Percentiles rank a stretch among this genome's conserved stretches.
Evolutionary conservation across 2,329 filamentous ascomycete species (phyloP).

Genomic region (Septoria linicola): DNA sequence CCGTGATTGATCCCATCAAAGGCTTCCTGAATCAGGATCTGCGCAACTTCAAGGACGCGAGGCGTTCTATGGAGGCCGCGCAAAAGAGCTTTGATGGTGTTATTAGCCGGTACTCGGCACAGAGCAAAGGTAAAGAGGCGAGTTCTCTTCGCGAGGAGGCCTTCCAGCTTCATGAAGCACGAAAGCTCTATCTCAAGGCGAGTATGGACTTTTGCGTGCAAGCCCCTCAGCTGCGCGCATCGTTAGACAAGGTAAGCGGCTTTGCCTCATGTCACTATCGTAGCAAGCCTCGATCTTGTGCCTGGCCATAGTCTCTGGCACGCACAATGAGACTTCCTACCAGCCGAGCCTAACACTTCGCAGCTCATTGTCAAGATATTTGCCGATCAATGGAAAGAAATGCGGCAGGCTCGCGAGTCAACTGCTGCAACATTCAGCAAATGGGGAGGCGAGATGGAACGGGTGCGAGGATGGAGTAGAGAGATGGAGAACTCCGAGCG

Average conservation of each 20-base stretch:
- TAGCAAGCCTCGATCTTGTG: no score
- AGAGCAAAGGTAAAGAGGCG: constrained; percentile 91
- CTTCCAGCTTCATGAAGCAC: constrained; percentile 89
- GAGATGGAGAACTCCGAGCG: constrained; percentile 91
- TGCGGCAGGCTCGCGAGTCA: constrained; percentile 69
- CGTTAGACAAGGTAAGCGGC: constrained; percentile 65
- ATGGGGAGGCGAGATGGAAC: constrained; percentile 79
- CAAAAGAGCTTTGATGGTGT: constrained; percentile 84
- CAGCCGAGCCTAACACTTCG: constrained; percentile 2
- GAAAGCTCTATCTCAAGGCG: constrained; percentile 85
- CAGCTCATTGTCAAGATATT: constrained; percentile 75
- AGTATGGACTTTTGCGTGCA: constrained; percentile 91
- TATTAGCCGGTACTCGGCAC: constrained; percentile 75
- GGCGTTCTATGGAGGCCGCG: constrained; percentile 70
- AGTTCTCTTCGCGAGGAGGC: constrained; percentile 91
- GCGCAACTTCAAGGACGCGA: constrained; percentile 79
- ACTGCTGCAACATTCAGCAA: constrained; percentile 61
- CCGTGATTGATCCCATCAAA: constrained; percentile 78
- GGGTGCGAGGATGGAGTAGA: constrained; percentile 86
- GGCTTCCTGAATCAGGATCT: constrained; percentile 76
- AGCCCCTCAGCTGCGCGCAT: constrained; percentile 79
- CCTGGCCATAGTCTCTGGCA: no score
- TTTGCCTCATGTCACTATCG: background rate
- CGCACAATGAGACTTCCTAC: no score
- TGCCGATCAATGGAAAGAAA: constrained; percentile 83